phyloP scores from a whole-genome alignment of 2,329 filamentous ascomycete species.

The Diaporthe citriasiana region DNA sequence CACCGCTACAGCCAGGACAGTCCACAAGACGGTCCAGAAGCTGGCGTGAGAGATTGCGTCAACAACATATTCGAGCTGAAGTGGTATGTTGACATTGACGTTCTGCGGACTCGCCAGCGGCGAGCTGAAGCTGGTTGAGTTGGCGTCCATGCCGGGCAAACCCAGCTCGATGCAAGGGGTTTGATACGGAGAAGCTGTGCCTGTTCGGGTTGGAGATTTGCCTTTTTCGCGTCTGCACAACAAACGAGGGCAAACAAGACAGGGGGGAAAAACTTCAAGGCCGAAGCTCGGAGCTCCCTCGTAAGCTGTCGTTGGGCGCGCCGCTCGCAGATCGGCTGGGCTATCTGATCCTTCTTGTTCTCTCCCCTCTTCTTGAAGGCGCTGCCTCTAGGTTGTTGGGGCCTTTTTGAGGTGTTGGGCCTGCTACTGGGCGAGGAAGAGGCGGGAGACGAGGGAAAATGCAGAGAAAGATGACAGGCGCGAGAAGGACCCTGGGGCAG shows the following conservation, averaged over 20 bases:
- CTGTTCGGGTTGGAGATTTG: conserved; percentile 26
- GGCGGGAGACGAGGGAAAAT: conserved; percentile 14
- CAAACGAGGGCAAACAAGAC: conserved; percentile 1
- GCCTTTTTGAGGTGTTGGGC: neutral
- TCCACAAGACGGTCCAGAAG: conserved; percentile 74
- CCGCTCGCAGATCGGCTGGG: neutral
- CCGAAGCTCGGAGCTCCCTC: conserved; percentile 18
- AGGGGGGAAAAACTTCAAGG: neutral
- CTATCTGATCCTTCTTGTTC: neutral
- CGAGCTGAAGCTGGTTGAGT: conserved; percentile 76
- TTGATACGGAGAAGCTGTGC: conserved; percentile 28
- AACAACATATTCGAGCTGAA: conserved; percentile 69
- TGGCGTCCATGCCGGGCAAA: conserved; percentile 64
- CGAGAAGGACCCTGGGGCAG: conserved; percentile 22
- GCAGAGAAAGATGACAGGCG: neutral
- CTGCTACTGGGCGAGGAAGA: neutral
- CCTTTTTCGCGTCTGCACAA: conserved; percentile 15
- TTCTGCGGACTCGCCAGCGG: conserved; percentile 74
- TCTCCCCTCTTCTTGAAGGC: neutral
- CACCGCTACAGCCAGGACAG: conserved; percentile 78
- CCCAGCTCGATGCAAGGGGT: conserved; percentile 20
- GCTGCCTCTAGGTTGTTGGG: conserved; percentile 23
- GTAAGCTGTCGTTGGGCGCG: conserved; percentile 3
- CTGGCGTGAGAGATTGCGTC: conserved; percentile 70
- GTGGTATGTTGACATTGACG: conserved; percentile 63